Base-by-base conservation (phyloP, 2,329 filamentous ascomycete genomes). In the Fusarium sp. region DNA sequence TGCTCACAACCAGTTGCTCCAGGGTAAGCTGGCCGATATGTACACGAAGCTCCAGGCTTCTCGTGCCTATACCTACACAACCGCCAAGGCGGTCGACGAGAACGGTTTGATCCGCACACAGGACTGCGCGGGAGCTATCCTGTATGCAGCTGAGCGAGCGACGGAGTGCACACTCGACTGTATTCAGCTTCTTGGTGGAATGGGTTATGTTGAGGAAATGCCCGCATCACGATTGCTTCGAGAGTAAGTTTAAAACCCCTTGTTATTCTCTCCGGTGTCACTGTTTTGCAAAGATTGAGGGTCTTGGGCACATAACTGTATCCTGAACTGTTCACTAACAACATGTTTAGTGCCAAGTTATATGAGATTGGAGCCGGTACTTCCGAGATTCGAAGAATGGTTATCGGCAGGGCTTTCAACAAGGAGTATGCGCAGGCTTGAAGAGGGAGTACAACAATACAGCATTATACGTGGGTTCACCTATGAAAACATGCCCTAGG, bases 361-460 rank as follows among this genome's bases (percentile, higher is more conserved):
- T 99, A 99, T 82, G 96, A 98, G 84, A 98, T 99, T 81, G 96
- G 96, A 4, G 96, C 96, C 10, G 96, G 96, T 11, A 98, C 96
- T 8, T 98, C 94, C 69, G 96, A 99, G 85, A 92, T 99, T 57
- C 88, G 96, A 75, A 88, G 95, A 74, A 97, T 98, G 90, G 94
- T 99, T 9, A 98, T 99, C 80, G 96, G 96, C 35, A 87, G 95
- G 74, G 93, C 91, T 2, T 98, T 98, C 77, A 98, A 98, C 83
- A 95, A 93, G 84, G 92, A 97, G 83, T 97, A 91, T 81, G 89
- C 85, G 44, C 77, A 80, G 58, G 80, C 73, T 48, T 83, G 55
- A 76, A 44, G 32, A 39, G 35, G 24, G 39, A 53, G 51, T 36
- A 39, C 6, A 32, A 36, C 14, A 68, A 22, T 12, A 54, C 10